Base-by-base conservation (phyloP, 306 rosid genomes). In the Glycine tomentella region DNA sequence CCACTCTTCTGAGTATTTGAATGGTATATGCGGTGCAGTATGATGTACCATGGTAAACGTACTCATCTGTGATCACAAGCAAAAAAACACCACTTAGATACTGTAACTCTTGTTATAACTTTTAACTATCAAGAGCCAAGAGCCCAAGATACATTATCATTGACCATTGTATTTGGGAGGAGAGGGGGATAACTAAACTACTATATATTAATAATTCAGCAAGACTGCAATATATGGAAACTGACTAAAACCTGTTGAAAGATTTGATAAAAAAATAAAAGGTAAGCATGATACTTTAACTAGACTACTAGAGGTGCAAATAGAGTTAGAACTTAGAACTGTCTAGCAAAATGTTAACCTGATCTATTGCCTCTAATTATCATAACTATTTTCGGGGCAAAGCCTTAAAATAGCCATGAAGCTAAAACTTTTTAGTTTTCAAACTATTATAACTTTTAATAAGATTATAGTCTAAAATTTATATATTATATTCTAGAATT, bases 1-100 rank as follows among this genome's bases (percentile, higher is more conserved):
- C 98, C 99, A 95, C 82, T 93, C 94, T 16, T 93, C 92, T n/a
- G 94, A 85, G 72, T 89, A 58, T 84, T 88, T 95, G 88, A 95
- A 95, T 11, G 98, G 99, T 87, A 93, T 93, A 81, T 95, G 99
- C 1, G 99, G 97, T 48, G 99, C 98, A 4, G 98, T 93, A 85
- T 95, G 99, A 84, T 93, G 98, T 50, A 95, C 99, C 99, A 95
- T 93, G 74, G 98, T 95, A 92, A 95, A 95, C 78, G 96, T 91
- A 81, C 98, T 95, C 98, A 95, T 95, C 99, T 95, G 79, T 45
- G 49, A 63, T 40, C 34, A 51, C 48, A 75, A 74, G 15, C 17
- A 78, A 82, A 87, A 80, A 3, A 36, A 70, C 36, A 72, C 53
- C 64, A 67, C 68, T 87, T 83, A n/a, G n/a, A 82, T 77, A 79